These are phyloP conservation scores for Climacium dendroides DNA, from an alignment of 225 moss, liverwort and hornwort genomes.

Conservation along the genomic window DNA sequence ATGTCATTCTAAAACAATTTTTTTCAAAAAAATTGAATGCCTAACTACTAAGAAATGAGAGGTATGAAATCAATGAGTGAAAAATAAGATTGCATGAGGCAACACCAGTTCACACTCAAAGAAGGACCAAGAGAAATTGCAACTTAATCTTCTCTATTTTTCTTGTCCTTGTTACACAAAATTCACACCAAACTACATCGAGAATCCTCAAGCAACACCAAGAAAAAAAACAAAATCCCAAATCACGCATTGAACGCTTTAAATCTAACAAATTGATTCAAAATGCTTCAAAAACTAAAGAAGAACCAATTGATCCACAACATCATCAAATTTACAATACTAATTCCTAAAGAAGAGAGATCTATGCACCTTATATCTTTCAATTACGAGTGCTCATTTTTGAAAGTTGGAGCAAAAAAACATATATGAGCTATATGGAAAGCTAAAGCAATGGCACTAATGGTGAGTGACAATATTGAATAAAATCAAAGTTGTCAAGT, in stretches of 20 bases:
- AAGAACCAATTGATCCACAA: fast-evolving
- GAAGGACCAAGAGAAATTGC: not conserved
- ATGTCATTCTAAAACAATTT: fast-evolving
- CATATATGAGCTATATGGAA: fast-evolving
- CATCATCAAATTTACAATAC: not conserved
- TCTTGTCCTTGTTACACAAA: not conserved
- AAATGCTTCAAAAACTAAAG: not conserved
- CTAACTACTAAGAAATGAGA: not conserved
- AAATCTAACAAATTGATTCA: not conserved
- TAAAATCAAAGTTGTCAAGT: not conserved
- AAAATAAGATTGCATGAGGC: fast-evolving
- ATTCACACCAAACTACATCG: not conserved
- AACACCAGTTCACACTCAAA: not conserved
- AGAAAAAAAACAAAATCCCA: not conserved
- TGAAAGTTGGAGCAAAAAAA: not conserved
- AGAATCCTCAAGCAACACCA: not conserved
- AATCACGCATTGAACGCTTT: fast-evolving
- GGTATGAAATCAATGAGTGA: fast-evolving
- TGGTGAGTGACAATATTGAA: fast-evolving
- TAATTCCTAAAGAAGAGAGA: not conserved
- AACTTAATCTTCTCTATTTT: fast-evolving
- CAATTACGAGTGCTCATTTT: not conserved
- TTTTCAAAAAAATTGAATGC: fast-evolving
- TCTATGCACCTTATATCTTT: not conserved
- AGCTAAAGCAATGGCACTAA: not conserved